phyloP scores from a whole-genome alignment of 345 rosid species.

The Camelina neglecta region DNA sequence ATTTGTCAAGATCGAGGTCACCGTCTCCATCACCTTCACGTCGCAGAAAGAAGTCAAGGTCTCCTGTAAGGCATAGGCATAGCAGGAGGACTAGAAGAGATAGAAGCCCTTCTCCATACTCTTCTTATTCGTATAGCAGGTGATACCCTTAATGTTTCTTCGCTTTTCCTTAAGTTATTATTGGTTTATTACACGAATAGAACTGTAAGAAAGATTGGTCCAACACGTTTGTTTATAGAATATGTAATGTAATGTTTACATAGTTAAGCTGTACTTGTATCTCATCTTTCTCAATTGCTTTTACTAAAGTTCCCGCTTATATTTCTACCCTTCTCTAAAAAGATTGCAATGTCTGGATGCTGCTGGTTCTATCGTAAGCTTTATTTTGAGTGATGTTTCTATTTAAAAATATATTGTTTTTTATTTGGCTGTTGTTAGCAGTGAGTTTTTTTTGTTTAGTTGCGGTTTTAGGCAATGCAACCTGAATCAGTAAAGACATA shows the following conservation, averaged over 20 bases:
- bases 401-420: neutral
- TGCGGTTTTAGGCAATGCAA: slow-evolving; percentile 12
- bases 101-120: slow-evolving; percentile 78
- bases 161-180: slow-evolving; percentile 29
- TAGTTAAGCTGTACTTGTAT: slow-evolving; percentile 40
- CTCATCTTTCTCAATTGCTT: slow-evolving; percentile 32
- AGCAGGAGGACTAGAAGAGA: slow-evolving; percentile 82
- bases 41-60: slow-evolving; percentile 73
- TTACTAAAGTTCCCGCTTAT: neutral
- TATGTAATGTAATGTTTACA: slow-evolving; percentile 41
- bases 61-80: slow-evolving; percentile 69
- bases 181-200: slow-evolving; percentile 21
- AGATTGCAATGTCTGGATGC: slow-evolving; percentile 17
- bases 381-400: slow-evolving; percentile 12
- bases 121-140: slow-evolving; percentile 84
- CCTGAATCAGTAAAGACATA: slow-evolving; percentile 22
- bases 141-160: slow-evolving; percentile 50
- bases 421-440: neutral
- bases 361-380: neutral
- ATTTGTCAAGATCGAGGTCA: slow-evolving; percentile 70
- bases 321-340: neutral
- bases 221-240: slow-evolving; percentile 38
- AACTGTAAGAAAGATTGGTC: slow-evolving; percentile 51
- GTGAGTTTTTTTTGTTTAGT: neutral
- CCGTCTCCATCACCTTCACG: slow-evolving; percentile 78